Evolutionary conservation across 768 basidiomycete genomes (phyloP), one percentile per base, ranked within the genome.

Genomic region (Auriscalpium microsporum): DNA sequence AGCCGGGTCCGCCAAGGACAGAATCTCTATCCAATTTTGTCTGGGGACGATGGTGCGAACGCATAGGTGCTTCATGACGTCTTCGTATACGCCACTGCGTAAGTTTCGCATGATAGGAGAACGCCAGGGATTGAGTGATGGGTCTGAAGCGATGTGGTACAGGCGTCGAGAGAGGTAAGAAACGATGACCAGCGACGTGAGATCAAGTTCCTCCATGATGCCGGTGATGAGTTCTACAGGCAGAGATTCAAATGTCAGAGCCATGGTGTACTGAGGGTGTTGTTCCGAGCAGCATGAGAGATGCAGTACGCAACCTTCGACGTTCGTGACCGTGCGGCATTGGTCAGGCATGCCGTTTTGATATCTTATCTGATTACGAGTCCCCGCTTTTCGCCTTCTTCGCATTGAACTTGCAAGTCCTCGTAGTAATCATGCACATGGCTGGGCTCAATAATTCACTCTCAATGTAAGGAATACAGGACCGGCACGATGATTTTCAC

Each of bases 191-290:
- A 90, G 78, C 11, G 80, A 78, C 28, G 73, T 68, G 17, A 90
- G 71, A 62, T 86, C 82, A 49, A 90, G 78, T 62, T 88, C 82
- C 45, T 78, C 73, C 40, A 90, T 73, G 35, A 90, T 82, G 57
- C 83, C 81, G 16, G 81, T 84, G 54, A 90, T 79, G 52, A 90
- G 76, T 64, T 91, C 88, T 45, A 87, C 85, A n/a, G 88, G 87
- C 7, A 90, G 73, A 9, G 77, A 61, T 33, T 62, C 58, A 17
- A 59, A 55, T 35, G 60, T 56, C 3, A 60, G 48, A 11, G 46
- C 16, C 60, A 63, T 62, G 51, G 1, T 40, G 36, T 10, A 47
- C 44, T 44, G 45, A 11, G 10, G n/a, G 14, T 4, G 44, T 23
- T 14, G 35, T 7, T 33, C 5, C 28, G 28, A 28, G 28, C 7